Evolutionary conservation across 2,329 filamentous ascomycete genomes (phyloP).

Genomic region (Myriosclerotinia curreyana): DNA sequence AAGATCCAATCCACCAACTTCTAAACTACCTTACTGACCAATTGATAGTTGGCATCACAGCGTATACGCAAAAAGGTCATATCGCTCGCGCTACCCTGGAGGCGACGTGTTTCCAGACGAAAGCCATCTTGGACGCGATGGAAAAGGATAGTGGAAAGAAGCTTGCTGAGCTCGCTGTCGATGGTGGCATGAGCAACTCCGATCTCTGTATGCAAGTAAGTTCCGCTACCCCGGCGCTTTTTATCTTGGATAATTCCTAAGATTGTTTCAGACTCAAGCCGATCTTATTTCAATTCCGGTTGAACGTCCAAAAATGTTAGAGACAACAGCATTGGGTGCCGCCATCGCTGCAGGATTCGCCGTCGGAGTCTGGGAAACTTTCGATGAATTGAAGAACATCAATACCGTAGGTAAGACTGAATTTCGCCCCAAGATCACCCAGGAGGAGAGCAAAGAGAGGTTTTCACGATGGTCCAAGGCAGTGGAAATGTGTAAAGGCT

Average conservation of each 20-base stretch:
- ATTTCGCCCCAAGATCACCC: conserved; percentile 62
- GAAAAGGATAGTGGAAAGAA: conserved; percentile 65
- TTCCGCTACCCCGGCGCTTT: conserved; percentile 14
- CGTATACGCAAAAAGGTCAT: conserved; percentile 66
- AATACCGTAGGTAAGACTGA: conserved; percentile 66
- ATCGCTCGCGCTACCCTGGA: conserved; percentile 70
- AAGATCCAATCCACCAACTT: conserved; percentile 34
- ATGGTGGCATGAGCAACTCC: conserved; percentile 71
- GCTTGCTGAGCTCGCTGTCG: conserved; percentile 62
- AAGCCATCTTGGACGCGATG: conserved; percentile 71
- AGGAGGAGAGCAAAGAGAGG: conserved; percentile 44
- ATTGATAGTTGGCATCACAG: conserved; percentile 58
- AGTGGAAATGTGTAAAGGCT: conserved; percentile 49
- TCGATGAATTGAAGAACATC: conserved; percentile 69
- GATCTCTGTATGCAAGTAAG: conserved; percentile 67
- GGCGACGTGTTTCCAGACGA: conserved; percentile 71
- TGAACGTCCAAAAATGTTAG: conserved; percentile 74
- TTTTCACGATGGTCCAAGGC: conserved; percentile 56
- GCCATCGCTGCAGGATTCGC: conserved; percentile 82
- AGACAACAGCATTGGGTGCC: conserved; percentile 77
- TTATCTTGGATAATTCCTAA: background rate
- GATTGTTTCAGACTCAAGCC: conserved; percentile 60
- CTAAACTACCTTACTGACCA: conserved; percentile 21
- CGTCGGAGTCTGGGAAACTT: conserved; percentile 69
- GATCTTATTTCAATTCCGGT: conserved; percentile 78